Percentiles rank a stretch among this genome's conserved stretches.
Evolutionary conservation across 2,329 filamentous ascomycete genomes (phyloP).

Genomic region (Fusarium nygamai): DNA sequence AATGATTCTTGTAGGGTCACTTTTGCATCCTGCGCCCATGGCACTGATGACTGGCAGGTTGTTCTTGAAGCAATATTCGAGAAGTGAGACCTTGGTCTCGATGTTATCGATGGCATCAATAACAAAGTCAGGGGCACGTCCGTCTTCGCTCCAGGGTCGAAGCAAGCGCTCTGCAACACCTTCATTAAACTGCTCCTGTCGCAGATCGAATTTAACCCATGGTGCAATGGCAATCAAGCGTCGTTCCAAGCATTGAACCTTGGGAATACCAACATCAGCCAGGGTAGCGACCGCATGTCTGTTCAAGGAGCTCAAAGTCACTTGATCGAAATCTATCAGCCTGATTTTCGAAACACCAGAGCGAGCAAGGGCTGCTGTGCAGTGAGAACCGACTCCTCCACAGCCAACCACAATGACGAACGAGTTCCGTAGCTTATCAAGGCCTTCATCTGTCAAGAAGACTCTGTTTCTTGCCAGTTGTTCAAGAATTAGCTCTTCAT

Average conservation of each 20-base stretch:
- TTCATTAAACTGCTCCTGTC: slow-evolving; percentile 83
- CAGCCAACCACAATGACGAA: slow-evolving; percentile 93
- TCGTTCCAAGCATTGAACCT: slow-evolving; percentile 85
- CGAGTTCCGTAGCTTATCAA: slow-evolving; percentile 79
- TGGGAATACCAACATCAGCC: slow-evolving; percentile 91
- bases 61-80: slow-evolving; percentile 86
- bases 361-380: slow-evolving; percentile 83
- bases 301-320: slow-evolving; percentile 92
- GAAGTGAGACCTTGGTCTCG: slow-evolving; percentile 89
- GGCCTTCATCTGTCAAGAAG: slow-evolving; percentile 85
- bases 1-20: slow-evolving; percentile 81
- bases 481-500: slow-evolving; percentile 87
- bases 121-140: slow-evolving; percentile 81
- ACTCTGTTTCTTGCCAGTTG: slow-evolving; percentile 93
- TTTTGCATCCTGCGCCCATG: slow-evolving; percentile 97
- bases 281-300: slow-evolving; percentile 95
- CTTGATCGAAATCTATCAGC: slow-evolving; percentile 96
- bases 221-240: slow-evolving; percentile 87
- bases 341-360: slow-evolving; percentile 90
- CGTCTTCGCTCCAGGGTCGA: slow-evolving; percentile 68
- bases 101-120: slow-evolving; percentile 99
- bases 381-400: slow-evolving; percentile 95
- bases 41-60: slow-evolving; percentile 86
- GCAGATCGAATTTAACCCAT: slow-evolving; percentile 90
- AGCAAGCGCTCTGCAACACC: slow-evolving; percentile 73